Evolutionary conservation across 106 monocot genomes (phyloP).

Genomic region (Dendrobium nobile): DNA sequence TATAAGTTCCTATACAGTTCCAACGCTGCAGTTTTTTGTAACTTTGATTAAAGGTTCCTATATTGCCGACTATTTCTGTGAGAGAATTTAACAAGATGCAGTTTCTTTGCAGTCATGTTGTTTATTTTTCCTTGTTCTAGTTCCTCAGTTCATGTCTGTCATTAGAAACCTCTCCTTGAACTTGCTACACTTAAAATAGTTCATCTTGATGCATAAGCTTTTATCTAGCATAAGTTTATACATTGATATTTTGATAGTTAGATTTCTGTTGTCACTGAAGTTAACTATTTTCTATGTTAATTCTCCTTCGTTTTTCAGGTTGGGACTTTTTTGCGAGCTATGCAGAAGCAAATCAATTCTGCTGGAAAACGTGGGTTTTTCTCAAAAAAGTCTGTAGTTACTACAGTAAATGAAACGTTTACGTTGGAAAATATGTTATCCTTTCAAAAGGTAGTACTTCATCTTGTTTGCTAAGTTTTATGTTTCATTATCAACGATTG

Average conservation of each 20-base stretch:
- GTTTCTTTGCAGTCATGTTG: background rate
- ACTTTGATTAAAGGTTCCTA: background rate
- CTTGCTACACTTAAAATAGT: background rate
- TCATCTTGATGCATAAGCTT: constrained; percentile 1
- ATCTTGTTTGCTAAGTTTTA: background rate
- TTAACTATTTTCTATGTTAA: background rate
- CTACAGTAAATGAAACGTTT: constrained; percentile 81
- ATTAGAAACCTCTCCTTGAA: background rate
- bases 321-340: constrained; percentile 82
- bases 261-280: background rate
- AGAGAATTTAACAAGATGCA: background rate
- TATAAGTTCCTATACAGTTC: background rate
- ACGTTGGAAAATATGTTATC: constrained; percentile 94
- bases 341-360: constrained; percentile 95
- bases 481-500: background rate
- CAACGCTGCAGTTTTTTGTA: background rate
- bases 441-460: constrained; percentile 74
- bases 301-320: constrained; percentile 32
- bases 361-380: constrained; percentile 95
- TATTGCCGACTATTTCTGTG: background rate
- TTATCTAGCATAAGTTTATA: background rate
- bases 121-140: background rate
- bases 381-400: constrained; percentile 73
- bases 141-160: background rate
- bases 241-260: background rate